Percentiles rank a stretch among this genome's conserved stretches.
These are phyloP conservation scores for Pneumocystis wakefieldiae DNA, from an alignment of 1,139 yeast species.

Conservation along the genomic window DNA sequence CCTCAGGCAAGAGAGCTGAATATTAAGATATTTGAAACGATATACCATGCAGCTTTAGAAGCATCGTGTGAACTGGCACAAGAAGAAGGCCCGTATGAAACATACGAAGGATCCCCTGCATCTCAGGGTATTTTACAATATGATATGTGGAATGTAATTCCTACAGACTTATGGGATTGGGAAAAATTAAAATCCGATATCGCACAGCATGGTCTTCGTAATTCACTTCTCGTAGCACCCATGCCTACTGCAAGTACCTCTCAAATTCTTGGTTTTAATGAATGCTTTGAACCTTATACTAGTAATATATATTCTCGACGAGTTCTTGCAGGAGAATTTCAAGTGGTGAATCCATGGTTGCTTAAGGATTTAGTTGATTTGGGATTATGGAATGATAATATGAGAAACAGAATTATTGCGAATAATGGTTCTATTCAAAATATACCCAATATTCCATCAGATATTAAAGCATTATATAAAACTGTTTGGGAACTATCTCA, in stretches of 20 bases:
- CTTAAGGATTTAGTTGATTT: conserved; percentile 67
- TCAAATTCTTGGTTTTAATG: conserved; percentile 76
- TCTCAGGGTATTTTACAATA: conserved; percentile 64
- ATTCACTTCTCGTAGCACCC: conserved; percentile 75
- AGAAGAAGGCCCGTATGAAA: conserved; percentile 48
- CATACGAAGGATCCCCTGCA: conserved; percentile 69
- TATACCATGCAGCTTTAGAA: conserved; percentile 75
- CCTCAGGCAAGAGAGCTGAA: conserved; percentile 55
- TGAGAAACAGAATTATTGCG: conserved; percentile 67
- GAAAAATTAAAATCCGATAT: conserved; percentile 46
- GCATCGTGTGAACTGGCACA: conserved; percentile 62
- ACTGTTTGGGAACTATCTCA: conserved; percentile 97
- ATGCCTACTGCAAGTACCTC: conserved; percentile 95
- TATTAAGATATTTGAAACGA: conserved; percentile 74
- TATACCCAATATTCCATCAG: conserved; percentile 61
- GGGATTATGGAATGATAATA: conserved; percentile 65
- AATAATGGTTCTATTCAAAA: conserved; percentile 78
- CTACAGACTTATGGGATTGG: conserved; percentile 66
- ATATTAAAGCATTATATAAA: conserved; percentile 63
- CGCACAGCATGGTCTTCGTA: conserved; percentile 52
- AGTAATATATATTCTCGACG: conserved; percentile 78
- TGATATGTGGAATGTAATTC: conserved; percentile 68
- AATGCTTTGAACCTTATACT: conserved; percentile 84
- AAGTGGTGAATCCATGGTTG: conserved; percentile 70
- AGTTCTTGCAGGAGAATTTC: conserved; percentile 79